Percentiles rank a stretch among this genome's conserved stretches.
These are phyloP conservation scores for Hericium alpestre DNA, from an alignment of 768 basidiomycete genomes.

Conservation along the genomic window DNA sequence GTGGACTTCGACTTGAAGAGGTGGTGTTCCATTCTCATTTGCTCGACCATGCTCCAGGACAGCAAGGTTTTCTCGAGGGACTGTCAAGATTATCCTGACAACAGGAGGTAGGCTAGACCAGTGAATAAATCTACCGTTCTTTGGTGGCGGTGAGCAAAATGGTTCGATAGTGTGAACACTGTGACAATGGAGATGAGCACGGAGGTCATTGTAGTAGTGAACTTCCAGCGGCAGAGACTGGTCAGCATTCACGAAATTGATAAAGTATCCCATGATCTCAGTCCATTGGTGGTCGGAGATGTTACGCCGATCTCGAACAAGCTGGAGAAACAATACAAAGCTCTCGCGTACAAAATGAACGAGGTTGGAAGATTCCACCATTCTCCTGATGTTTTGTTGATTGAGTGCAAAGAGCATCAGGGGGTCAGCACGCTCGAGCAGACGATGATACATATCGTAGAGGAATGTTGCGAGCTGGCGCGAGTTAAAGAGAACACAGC, in stretches of 20 bases:
- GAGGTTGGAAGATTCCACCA: conserved; percentile 7
- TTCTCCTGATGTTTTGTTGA: background rate
- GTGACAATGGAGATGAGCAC: background rate
- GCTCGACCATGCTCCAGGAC: conserved; percentile 17
- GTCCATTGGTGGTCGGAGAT: conserved; percentile 26
- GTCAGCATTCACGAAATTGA: conserved; percentile 1
- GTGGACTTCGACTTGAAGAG: background rate
- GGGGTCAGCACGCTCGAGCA: conserved; percentile 34
- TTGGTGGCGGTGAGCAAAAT: background rate
- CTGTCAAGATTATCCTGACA: conserved; percentile 25
- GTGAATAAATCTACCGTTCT: conserved; percentile 2
- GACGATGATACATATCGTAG: conserved; percentile 30
- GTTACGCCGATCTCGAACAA: conserved; percentile 24
- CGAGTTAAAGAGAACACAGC: conserved; percentile 17
- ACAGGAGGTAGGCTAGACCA: conserved; percentile 26
- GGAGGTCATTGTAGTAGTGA: background rate
- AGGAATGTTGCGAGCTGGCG: conserved; percentile 28
- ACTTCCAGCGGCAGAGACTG: background rate
- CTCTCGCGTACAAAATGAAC: conserved; percentile 38
- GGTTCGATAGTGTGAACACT: background rate
- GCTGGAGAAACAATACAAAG: conserved; percentile 34
- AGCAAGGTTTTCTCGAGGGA: conserved; percentile 25
- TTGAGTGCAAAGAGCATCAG: background rate
- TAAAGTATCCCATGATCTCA: conserved; percentile 26
- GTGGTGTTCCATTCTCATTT: background rate